A percentile compares a stretch with the other conserved stretches of the same genome.
Evolutionary conservation across 257 asterid species (phyloP).

Genomic region (Leonotis leonurus): DNA sequence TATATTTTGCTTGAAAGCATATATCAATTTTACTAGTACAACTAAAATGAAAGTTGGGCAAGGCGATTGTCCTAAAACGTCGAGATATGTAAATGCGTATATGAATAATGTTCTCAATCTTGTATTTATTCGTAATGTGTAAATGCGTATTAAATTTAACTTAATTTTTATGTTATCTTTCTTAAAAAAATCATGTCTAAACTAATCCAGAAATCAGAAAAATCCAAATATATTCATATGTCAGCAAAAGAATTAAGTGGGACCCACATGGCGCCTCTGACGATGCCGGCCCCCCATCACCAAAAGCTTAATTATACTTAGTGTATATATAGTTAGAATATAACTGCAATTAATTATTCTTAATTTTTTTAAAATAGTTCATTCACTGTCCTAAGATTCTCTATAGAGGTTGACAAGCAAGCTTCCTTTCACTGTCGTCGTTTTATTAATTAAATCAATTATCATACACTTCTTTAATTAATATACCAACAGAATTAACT

Average conservation of each 20-base stretch:
- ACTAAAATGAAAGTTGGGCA: neutral
- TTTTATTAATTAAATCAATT: neutral
- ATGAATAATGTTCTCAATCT: neutral
- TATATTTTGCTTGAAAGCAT: too few relatives aligned
- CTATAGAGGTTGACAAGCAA: conserved; percentile 21
- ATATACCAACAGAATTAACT: conserved; percentile 18
- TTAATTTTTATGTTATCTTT: neutral
- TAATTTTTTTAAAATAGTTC: neutral
- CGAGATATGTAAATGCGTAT: neutral
- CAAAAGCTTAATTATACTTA: too few relatives aligned
- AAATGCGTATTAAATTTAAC: neutral
- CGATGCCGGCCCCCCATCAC: neutral
- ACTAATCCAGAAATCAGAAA: neutral
- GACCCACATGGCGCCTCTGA: conserved; percentile 7
- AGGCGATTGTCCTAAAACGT: neutral
- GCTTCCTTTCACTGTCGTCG: conserved; percentile 16
- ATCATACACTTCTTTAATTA: neutral
- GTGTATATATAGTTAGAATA: conserved; percentile 12
- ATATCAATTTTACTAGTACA: too few relatives aligned
- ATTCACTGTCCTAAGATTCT: conserved; percentile 27
- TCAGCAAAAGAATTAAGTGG: conserved; percentile 16
- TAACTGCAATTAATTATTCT: neutral
- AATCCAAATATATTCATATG: neutral
- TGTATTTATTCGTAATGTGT: neutral
- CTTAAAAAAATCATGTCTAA: neutral